phyloP scores from a whole-genome alignment of 2,329 filamentous ascomycete genomes.

The Aspergillus sp. region DNA sequence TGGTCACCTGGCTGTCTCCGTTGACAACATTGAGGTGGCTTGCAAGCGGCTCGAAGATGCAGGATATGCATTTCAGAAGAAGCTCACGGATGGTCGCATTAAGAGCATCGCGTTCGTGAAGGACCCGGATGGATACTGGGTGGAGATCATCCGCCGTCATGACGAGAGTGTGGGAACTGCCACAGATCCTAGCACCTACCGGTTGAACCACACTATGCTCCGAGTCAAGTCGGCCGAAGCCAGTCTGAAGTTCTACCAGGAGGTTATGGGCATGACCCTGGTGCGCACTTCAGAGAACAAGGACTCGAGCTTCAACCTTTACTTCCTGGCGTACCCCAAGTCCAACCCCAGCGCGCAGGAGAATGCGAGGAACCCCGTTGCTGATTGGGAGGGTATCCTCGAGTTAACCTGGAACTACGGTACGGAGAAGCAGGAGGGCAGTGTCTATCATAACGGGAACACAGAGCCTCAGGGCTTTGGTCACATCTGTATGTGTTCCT shows the following conservation, averaged over 20 bases:
- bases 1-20: constrained; percentile 76
- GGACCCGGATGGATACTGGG: constrained; percentile 78
- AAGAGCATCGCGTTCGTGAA: constrained; percentile 80
- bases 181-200: constrained; percentile 69
- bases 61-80: constrained; percentile 93
- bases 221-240: constrained; percentile 75
- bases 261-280: constrained; percentile 80
- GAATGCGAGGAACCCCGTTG: constrained; percentile 47
- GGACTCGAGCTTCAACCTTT: constrained; percentile 72
- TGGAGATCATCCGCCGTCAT: constrained; percentile 54
- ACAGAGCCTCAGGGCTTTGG: constrained; percentile 86
- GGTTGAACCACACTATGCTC: constrained; percentile 65
- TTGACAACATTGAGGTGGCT: constrained; percentile 78
- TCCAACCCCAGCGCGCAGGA: constrained; percentile 46
- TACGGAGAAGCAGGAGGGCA: constrained; percentile 65
- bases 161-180: constrained; percentile 59
- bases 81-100: constrained; percentile 80
- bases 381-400: constrained; percentile 70
- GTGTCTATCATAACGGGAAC: constrained; percentile 92
- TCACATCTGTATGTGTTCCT: constrained; percentile 63
- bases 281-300: constrained; percentile 63
- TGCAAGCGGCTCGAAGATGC: constrained; percentile 84
- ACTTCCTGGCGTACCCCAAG: constrained; percentile 77
- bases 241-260: constrained; percentile 72
- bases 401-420: constrained; percentile 81